Base-by-base conservation (phyloP, 2,329 filamentous ascomycete species). In the Corynespora cassiicola region DNA sequence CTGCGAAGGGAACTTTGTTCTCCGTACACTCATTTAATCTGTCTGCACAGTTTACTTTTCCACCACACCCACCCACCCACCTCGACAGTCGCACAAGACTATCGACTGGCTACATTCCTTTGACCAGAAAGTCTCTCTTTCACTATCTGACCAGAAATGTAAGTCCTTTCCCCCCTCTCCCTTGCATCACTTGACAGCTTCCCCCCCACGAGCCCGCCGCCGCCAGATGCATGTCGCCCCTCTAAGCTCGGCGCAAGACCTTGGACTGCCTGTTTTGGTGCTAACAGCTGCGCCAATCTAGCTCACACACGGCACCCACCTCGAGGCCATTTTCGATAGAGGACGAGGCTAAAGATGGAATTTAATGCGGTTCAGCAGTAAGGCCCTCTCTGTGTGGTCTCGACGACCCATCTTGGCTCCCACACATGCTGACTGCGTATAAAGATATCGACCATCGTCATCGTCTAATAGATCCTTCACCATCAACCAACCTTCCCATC, bases 281-380 rank as follows among this genome's bases (percentile, higher is more conserved):
- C 56, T 68, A 50, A 68, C 60, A 45, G 22, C 25, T 31, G 49
- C 42, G 42, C 36, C 31, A 36, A 47, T 50, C 14, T 42, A 55
- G 47, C 45, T 33, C 36, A 39, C 50, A 54, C 45, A 51, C 41
- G 42, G 50, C 46, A 52, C 39, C 36, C 47, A 52, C 44, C 43
- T 29, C 40, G 52, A 47, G 54, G 47, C 45, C 42, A 52, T 46
- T 55, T 45, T 53, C 51, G 45, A 47, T 52, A 56, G 47, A 56
- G 35, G 41, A 51, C 49, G 48, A 56, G 43, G 38, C 47, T 58
- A 56, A 66, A 64, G 50, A 71, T 71, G 68, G 68, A 70, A 63
- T 70, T 67, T 61, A 69, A 70, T 68, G 62, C 66, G 49, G 42
- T 62, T 50, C 63, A 65, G 31, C 68, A 70, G 68, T 70, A 62